phyloP scores from a whole-genome alignment of 345 rosid genomes.

The Eucalyptus rudis region DNA sequence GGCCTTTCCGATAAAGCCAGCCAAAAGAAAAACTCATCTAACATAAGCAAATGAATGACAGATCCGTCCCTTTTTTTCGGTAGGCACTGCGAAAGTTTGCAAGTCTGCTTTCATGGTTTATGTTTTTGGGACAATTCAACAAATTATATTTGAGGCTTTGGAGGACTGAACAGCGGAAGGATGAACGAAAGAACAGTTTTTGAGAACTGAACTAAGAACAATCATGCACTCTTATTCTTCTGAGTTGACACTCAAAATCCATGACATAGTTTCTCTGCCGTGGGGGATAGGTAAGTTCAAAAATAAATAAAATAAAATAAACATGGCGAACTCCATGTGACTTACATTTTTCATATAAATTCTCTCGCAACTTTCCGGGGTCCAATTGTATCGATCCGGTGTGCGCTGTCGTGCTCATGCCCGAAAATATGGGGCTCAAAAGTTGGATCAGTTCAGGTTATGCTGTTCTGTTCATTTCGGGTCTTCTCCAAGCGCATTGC shows the following conservation, averaged over 20 bases:
- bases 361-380: neutral
- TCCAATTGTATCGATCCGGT: neutral
- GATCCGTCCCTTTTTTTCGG: neutral
- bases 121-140: neutral
- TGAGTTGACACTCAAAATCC: neutral
- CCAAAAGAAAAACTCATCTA: neutral
- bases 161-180: neutral
- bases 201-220: neutral
- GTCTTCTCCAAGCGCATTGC: neutral
- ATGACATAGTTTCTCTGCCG: neutral
- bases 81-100: neutral
- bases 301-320: neutral
- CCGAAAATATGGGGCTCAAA: neutral
- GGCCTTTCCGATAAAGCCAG: neutral
- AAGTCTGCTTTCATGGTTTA: neutral
- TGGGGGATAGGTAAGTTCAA: neutral
- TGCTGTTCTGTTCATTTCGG: neutral
- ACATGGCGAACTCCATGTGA: neutral
- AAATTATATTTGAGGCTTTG: neutral
- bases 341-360: neutral
- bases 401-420: neutral
- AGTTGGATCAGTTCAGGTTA: neutral
- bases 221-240: neutral
- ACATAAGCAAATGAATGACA: neutral
- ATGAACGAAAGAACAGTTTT: neutral